Percentiles rank a stretch among this genome's conserved stretches.
Conservation (phyloP, 257 asterid genomes). For the Parsonsia alboflavescens region DNA sequence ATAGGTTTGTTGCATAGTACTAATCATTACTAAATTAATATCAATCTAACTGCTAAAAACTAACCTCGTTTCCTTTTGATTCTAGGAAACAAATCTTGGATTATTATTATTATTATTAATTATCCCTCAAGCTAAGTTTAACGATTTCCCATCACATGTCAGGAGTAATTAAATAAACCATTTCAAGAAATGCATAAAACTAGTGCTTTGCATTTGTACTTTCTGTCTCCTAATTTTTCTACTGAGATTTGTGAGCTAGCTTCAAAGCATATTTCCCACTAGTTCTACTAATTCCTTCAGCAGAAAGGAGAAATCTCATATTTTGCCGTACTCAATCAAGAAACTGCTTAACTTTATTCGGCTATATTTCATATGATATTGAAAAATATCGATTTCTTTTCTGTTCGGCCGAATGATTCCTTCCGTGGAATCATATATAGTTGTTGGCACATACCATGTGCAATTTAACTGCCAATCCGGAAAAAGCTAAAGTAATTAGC, state of each 20-base stretch:
- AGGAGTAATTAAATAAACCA: neutral
- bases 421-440: neutral
- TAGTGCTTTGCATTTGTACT: slow-evolving; percentile 7
- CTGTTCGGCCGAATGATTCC: neutral
- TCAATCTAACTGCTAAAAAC: slow-evolving; percentile 1
- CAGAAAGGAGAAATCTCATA: neutral
- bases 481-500: neutral
- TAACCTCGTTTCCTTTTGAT: neutral
- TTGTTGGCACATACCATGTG: neutral
- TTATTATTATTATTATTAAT: neutral
- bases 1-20: neutral
- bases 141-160: slow-evolving; percentile 6
- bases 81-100: neutral
- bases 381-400: neutral
- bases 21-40: neutral
- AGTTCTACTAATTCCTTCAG: neutral
- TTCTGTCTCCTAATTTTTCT: neutral
- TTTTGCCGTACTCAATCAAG: neutral
- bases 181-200: neutral
- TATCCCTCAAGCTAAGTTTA: neutral
- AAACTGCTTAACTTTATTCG: neutral
- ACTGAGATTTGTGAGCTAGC: neutral
- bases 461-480: neutral
- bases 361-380: neutral
- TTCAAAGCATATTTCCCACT: neutral